Evolutionary conservation across 169 alveolate species (phyloP).

Genomic region (Eimeria sp.): DNA sequence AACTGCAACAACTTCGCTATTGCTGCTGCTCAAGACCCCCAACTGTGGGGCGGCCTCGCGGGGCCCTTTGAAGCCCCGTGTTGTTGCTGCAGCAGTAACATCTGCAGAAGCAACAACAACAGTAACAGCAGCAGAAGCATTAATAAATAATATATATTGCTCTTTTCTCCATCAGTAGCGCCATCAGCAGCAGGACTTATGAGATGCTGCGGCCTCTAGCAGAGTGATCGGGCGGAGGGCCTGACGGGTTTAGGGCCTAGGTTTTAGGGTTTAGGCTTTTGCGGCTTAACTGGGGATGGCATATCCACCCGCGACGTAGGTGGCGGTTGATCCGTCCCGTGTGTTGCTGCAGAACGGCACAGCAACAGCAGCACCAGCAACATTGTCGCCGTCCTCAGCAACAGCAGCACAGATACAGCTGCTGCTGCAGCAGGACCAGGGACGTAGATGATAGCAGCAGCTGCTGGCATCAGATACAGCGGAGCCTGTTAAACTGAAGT

Average conservation of each 20-base stretch:
- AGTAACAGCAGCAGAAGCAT: background rate
- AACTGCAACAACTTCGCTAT: background rate
- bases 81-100: conserved; percentile 4
- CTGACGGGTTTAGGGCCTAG: background rate
- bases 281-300: background rate
- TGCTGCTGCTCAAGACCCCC: background rate
- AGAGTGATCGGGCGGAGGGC: background rate
- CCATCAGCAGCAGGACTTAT: background rate
- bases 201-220: background rate
- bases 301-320: no score
- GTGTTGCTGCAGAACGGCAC: background rate
- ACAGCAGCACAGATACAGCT: background rate
- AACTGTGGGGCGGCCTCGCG: background rate
- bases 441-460: background rate
- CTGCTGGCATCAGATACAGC: background rate
- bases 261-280: background rate
- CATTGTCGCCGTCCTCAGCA: background rate
- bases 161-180: background rate
- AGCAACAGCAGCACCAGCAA: background rate
- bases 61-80: background rate
- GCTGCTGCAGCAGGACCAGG: background rate
- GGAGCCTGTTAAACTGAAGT: background rate
- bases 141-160: background rate
- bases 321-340: no score
- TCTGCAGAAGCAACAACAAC: conserved; percentile 16